Conservation (phyloP, 139 green algal species). For the Ettlia oleoabundans region DNA sequence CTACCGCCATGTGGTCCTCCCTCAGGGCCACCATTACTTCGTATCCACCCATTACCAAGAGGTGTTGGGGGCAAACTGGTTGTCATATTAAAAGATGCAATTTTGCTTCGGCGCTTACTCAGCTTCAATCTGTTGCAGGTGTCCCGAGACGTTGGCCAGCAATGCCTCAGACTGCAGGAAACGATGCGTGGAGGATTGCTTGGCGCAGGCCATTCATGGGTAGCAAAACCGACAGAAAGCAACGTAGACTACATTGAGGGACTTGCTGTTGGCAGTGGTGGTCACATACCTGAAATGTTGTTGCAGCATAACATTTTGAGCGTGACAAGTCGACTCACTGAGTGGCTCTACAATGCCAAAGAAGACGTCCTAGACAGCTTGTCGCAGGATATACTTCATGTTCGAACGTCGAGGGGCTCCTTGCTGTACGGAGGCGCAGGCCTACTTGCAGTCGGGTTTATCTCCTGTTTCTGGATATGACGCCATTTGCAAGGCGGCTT, state of each 20-base stretch:
- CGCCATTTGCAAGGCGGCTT: too few relatives aligned
- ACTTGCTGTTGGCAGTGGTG: too few relatives aligned
- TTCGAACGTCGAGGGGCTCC: too few relatives aligned
- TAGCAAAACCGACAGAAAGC: background rate
- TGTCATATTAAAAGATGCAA: background rate
- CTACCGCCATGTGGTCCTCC: conserved; percentile 31
- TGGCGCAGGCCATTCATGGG: conserved; percentile 4
- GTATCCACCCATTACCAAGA: conserved; percentile 45
- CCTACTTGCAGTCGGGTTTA: too few relatives aligned
- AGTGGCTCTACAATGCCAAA: background rate
- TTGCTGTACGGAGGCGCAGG: too few relatives aligned
- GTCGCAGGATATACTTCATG: background rate
- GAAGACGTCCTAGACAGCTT: background rate
- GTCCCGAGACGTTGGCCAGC: background rate
- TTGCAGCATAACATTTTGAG: too few relatives aligned
- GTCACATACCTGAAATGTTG: too few relatives aligned
- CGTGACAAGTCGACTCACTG: background rate
- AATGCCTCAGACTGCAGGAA: background rate
- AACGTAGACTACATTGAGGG: background rate
- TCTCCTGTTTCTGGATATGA: too few relatives aligned
- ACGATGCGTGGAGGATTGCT: conserved; percentile 1
- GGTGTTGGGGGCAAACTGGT: background rate
- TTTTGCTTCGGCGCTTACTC: background rate
- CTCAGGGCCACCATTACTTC: conserved; percentile 59
- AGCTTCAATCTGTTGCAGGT: background rate